phyloP scores from a whole-genome alignment of 768 basidiomycete species.

The Neoboletus subvelutipes region DNA sequence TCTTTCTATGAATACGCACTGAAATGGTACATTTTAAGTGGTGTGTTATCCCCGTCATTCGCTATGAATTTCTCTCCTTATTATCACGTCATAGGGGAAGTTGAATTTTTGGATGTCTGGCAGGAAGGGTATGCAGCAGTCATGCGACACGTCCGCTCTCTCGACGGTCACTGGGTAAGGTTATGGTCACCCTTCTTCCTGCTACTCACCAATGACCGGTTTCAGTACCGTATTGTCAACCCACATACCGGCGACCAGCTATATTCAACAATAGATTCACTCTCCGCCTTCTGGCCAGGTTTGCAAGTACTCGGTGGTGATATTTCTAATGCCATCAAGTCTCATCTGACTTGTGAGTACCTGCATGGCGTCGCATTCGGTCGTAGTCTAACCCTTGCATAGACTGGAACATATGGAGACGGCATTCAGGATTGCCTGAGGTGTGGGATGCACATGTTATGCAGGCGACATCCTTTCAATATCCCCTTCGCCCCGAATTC shows the following conservation, averaged over 20 bases:
- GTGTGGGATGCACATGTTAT: slow-evolving; percentile 81
- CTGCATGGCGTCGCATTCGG: not conserved
- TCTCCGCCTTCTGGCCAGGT: slow-evolving; percentile 98
- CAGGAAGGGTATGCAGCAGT: slow-evolving; percentile 78
- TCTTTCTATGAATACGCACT: slow-evolving; percentile 94
- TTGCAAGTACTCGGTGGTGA: slow-evolving; percentile 87
- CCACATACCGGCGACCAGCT: slow-evolving; percentile 74
- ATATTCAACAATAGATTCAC: slow-evolving; percentile 84
- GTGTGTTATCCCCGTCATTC: slow-evolving; percentile 35
- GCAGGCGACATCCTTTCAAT: slow-evolving; percentile 71
- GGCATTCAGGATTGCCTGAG: slow-evolving; percentile 87
- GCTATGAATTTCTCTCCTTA: not conserved
- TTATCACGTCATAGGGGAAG: slow-evolving; percentile 51
- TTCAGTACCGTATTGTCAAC: slow-evolving; percentile 82
- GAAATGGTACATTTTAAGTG: slow-evolving; percentile 89
- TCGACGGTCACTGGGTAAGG: slow-evolving; percentile 84
- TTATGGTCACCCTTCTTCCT: not conserved
- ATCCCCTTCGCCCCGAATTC: slow-evolving; percentile 87
- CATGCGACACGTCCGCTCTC: slow-evolving; percentile 80
- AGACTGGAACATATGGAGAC: slow-evolving; percentile 95
- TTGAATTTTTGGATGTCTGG: slow-evolving; percentile 81
- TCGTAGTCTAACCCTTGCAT: slow-evolving; percentile 1
- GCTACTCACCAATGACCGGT: not conserved
- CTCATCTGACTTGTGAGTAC: slow-evolving; percentile 82
- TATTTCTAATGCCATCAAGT: slow-evolving; percentile 84